Evolutionary conservation across 106 monocot species (phyloP), one percentile per base, ranked within the genome.

Genomic region (Dioscorea dumetorum): DNA sequence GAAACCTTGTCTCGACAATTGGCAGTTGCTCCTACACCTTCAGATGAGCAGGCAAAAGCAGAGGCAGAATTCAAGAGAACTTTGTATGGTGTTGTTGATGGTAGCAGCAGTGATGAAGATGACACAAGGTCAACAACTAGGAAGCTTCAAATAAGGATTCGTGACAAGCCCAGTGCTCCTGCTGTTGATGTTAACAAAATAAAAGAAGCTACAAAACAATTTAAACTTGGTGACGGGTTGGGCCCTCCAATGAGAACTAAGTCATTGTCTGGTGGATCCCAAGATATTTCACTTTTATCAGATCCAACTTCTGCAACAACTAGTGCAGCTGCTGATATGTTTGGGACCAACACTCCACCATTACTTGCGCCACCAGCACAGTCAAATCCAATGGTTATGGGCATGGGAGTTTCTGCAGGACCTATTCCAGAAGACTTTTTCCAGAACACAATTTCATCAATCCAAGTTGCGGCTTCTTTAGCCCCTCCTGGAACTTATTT

Each of bases 361-460:
- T 62, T 60, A 22, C 81, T 76, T 50, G 23, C 63, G 32, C 72
- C 78, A 33, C 19, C 68, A 70, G 50, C 72, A 52, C 81, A 79
- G 60, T 24, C 78, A 28, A 69, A 72, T 56, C 61, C 83, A 31
- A 71, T 71, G 63, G 79, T 82, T 74, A 60, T 53, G 4, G 85
- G 85, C 49, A 82, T 67, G 73, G 92, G 97, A 63, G 84, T 85
- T 49, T 50, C 83, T 70, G 80, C 84, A 62, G 81, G 84, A 22
- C 97, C 97, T 12, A 99, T 99, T 35, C 97, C 97, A 24, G 97
- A 99, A 80, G 89, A 99, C 58, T 99, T 99, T 62, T 99, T 92
- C 77, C 84, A 92, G 67, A 90, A 99, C 50, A 99, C 97, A 2
- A 85, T 99, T 66, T 83, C 92, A 35, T 92, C 97, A 3, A 73